Evolutionary conservation across 2,329 filamentous ascomycete genomes (phyloP).

Genomic region (Ophiosphaerella herpotricha): DNA sequence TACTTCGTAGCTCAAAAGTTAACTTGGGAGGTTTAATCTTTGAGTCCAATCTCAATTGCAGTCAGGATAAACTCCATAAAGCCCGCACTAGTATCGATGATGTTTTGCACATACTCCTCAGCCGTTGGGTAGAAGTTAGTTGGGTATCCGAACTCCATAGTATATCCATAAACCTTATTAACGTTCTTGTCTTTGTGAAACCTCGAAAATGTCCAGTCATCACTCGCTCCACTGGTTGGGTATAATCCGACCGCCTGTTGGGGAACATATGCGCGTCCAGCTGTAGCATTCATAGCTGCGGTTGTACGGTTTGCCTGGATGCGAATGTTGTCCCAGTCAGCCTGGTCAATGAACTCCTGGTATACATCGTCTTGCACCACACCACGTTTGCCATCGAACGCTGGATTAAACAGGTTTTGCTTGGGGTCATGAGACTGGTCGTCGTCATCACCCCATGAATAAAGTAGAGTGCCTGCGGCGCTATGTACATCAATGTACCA

Average conservation of each 20-base stretch:
- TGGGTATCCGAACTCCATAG: conserved; percentile 48
- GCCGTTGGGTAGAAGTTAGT: conserved; percentile 49
- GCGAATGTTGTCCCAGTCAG: conserved; percentile 41
- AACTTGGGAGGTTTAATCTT: conserved; percentile 7
- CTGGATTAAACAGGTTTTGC: conserved; percentile 59
- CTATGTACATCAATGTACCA: conserved; percentile 67
- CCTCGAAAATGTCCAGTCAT: conserved; percentile 46
- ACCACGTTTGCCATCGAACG: conserved; percentile 59
- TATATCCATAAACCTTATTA: conserved; percentile 49
- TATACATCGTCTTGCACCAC: conserved; percentile 58
- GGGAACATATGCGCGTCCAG: conserved; percentile 37
- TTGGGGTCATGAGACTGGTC: conserved; percentile 53
- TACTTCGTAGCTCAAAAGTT: neutral
- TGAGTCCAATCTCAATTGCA: conserved; percentile 40
- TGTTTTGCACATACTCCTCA: conserved; percentile 48
- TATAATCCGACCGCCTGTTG: conserved; percentile 46
- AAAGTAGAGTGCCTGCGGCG: conserved; percentile 58
- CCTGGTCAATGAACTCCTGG: conserved; percentile 44
- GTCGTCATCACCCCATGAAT: conserved; percentile 63
- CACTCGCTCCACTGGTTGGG: conserved; percentile 43
- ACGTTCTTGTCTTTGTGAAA: conserved; percentile 42
- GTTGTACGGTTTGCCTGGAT: conserved; percentile 39
- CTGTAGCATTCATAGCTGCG: conserved; percentile 42
- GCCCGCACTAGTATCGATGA: conserved; percentile 49
- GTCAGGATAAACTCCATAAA: conserved; percentile 50